These are phyloP conservation scores for Linum tenue DNA, from an alignment of 345 rosid species.

Conservation along the genomic window DNA sequence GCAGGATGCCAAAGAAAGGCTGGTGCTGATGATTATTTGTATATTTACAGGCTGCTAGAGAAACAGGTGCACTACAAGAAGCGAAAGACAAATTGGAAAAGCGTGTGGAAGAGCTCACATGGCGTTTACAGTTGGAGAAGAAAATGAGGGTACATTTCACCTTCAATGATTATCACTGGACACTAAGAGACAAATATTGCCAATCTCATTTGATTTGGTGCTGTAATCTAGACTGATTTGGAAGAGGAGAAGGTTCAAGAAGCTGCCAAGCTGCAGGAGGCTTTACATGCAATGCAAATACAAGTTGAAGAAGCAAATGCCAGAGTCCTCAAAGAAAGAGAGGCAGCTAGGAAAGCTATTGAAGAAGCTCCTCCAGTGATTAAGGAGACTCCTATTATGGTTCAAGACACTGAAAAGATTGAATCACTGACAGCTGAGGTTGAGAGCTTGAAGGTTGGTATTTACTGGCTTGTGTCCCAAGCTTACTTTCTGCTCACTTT, in stretches of 20 bases:
- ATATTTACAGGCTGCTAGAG: conserved; percentile 68
- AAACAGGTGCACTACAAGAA: conserved; percentile 97
- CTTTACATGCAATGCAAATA: conserved; percentile 60
- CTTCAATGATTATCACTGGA: no score
- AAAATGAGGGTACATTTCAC: conserved; percentile 63
- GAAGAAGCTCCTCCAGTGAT: conserved; percentile 97
- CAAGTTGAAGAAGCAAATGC: conserved; percentile 90
- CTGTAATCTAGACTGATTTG: conserved; percentile 55
- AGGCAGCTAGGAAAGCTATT: conserved; percentile 85
- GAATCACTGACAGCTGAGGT: conserved; percentile 57
- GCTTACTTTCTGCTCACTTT: no score
- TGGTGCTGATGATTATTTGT: conserved; percentile 17
- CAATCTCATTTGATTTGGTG: background rate
- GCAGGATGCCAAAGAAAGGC: background rate
- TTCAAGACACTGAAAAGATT: conserved; percentile 85
- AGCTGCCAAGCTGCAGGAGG: conserved; percentile 73
- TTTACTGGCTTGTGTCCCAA: background rate
- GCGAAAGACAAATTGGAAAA: conserved; percentile 97
- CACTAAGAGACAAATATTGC: background rate
- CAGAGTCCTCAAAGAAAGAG: conserved; percentile 63
- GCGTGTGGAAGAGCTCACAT: conserved; percentile 93
- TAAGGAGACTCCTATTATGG: conserved; percentile 88
- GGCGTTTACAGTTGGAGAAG: conserved; percentile 97
- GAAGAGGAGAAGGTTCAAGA: conserved; percentile 96
- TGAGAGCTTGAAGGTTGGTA: conserved; percentile 72